Conservation (phyloP, 78 protist genomes). For the Speleostelium caveatum region DNA sequence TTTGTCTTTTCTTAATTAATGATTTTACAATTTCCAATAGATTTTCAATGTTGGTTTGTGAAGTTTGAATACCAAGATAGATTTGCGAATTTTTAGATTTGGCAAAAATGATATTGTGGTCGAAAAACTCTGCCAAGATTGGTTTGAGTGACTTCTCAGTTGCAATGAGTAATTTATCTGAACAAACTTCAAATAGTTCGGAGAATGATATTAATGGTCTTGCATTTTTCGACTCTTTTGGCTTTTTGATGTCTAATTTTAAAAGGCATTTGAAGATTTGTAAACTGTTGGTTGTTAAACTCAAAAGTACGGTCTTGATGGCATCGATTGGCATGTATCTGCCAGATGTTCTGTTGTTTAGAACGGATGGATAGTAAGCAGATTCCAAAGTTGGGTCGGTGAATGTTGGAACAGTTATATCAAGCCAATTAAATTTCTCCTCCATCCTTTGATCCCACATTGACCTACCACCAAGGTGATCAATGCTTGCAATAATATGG, state of each 20-base stretch:
- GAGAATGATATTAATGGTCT: not conserved
- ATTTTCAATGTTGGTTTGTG: too few species aligned
- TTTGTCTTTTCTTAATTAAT: too few species aligned
- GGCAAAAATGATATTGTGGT: conserved; percentile 1
- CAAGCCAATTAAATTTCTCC: conserved; percentile 11
- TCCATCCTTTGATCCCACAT: conserved; percentile 9
- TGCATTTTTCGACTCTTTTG: not conserved
- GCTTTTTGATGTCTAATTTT: not conserved
- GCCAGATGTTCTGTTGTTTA: not conserved
- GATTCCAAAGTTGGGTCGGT: not conserved
- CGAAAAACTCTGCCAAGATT: conserved; percentile 15
- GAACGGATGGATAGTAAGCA: conserved; percentile 1
- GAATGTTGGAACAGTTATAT: conserved; percentile 8
- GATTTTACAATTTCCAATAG: too few species aligned
- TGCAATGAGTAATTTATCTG: not conserved
- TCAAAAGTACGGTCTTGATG: not conserved
- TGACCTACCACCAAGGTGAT: conserved; percentile 18
- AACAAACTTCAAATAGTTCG: not conserved
- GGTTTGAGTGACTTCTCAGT: not conserved
- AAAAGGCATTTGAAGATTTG: not conserved
- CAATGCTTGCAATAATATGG: conserved; percentile 46
- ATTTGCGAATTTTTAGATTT: not conserved
- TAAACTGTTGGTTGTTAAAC: conserved; percentile 2
- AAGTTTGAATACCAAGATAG: not conserved
- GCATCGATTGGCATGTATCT: not conserved